Percentiles rank a stretch among this genome's conserved stretches.
These are phyloP conservation scores for Fonsecaea erecta DNA, from an alignment of 2,329 filamentous ascomycete genomes.

Conservation along the genomic window DNA sequence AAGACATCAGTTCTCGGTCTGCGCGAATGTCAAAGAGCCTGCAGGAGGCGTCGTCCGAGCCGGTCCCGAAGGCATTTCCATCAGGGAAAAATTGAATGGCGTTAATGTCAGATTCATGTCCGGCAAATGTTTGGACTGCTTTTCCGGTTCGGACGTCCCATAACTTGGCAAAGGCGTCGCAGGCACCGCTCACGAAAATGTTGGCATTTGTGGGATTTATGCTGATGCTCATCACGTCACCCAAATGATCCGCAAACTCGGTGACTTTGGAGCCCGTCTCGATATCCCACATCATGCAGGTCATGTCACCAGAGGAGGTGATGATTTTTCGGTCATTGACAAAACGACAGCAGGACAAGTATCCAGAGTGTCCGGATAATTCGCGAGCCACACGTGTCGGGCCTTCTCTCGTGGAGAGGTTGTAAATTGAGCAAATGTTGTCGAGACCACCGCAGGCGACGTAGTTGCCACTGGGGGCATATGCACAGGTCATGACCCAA, in stretches of 20 bases:
- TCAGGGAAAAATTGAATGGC: slow-evolving; percentile 99
- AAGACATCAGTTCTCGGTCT: slow-evolving; percentile 75
- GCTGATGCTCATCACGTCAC: slow-evolving; percentile 99
- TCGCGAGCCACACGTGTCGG: slow-evolving; percentile 94
- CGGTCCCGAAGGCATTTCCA: slow-evolving; percentile 96
- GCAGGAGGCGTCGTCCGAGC: slow-evolving; percentile 96
- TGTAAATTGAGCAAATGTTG: slow-evolving; percentile 99
- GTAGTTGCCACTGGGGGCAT: slow-evolving; percentile 96
- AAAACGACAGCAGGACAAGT: slow-evolving; percentile 97
- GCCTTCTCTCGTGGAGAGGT: slow-evolving; percentile 94
- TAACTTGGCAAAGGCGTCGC: slow-evolving; percentile 96
- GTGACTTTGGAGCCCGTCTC: slow-evolving; percentile 96
- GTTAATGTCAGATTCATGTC: slow-evolving; percentile 98
- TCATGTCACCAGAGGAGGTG: slow-evolving; percentile 99
- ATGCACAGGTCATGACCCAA: slow-evolving; percentile 99
- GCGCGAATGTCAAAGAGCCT: slow-evolving; percentile 97
- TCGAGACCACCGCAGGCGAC: slow-evolving; percentile 98
- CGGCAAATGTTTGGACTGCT: slow-evolving; percentile 97
- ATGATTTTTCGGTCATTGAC: slow-evolving; percentile 98
- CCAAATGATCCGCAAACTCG: slow-evolving; percentile 96
- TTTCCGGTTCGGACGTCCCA: slow-evolving; percentile 99
- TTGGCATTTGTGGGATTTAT: slow-evolving; percentile 99
- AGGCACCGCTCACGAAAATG: slow-evolving; percentile 98
- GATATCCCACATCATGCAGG: slow-evolving; percentile 99
- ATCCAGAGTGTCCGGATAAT: slow-evolving; percentile 94